Conservation (phyloP, 2,329 filamentous ascomycete genomes). For the Apiospora pterosperma region DNA sequence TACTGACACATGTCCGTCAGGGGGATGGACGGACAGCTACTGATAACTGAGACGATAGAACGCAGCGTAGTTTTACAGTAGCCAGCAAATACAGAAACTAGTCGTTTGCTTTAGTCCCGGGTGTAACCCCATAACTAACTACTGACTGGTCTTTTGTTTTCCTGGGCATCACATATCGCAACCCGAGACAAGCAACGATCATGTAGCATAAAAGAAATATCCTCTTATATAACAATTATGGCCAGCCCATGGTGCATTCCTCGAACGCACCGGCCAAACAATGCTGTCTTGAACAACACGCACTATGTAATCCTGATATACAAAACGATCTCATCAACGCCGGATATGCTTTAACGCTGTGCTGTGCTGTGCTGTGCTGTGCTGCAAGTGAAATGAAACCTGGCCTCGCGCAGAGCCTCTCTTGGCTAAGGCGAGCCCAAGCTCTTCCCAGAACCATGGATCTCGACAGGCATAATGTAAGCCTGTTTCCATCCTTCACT, state of each 20-base stretch:
- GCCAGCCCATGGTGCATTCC: not conserved
- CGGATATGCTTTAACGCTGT: not conserved
- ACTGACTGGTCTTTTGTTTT: too few species aligned
- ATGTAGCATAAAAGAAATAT: not conserved
- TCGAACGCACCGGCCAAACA: not conserved
- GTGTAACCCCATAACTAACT: too few species aligned
- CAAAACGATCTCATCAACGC: not conserved
- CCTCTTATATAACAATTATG: not conserved
- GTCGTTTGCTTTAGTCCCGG: too few species aligned
- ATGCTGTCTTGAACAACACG: not conserved
- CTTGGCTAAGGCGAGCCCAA: not conserved
- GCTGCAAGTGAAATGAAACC: not conserved
- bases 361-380: not conserved
- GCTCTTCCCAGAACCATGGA: not conserved
- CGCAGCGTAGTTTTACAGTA: too few species aligned
- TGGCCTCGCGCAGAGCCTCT: not conserved
- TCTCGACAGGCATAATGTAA: not conserved
- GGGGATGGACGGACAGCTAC: too few species aligned
- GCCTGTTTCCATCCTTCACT: not conserved
- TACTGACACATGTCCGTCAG: too few species aligned
- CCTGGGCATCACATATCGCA: too few species aligned
- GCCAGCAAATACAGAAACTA: too few species aligned
- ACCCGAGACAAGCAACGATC: too few species aligned
- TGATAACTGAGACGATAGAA: too few species aligned
- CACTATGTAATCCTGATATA: not conserved